Evolutionary conservation across 1,139 yeast species (phyloP).

Genomic region (Hyphopichia buzzinii): DNA sequence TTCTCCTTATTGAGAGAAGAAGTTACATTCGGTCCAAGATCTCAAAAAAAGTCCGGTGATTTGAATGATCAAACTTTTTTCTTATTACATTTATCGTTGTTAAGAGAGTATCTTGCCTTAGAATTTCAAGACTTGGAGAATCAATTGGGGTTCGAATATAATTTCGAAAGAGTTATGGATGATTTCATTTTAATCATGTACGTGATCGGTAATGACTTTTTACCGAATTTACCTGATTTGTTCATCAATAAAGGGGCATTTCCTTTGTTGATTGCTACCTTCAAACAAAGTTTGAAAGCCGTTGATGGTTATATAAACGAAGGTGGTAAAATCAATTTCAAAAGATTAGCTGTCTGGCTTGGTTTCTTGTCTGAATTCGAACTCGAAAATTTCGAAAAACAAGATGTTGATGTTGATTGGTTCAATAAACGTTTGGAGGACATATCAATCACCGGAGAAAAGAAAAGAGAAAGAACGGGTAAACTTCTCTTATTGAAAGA

Average conservation of each 20-base stretch:
- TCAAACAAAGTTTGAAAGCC: slow-evolving; percentile 72
- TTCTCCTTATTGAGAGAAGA: slow-evolving; percentile 94
- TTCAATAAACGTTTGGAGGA: slow-evolving; percentile 80
- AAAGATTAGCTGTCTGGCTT: slow-evolving; percentile 72
- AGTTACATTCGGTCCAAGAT: slow-evolving; percentile 76
- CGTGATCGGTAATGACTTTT: slow-evolving; percentile 96
- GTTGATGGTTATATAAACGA: slow-evolving; percentile 86
- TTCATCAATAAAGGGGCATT: slow-evolving; percentile 95
- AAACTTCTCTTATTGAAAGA: slow-evolving; percentile 65
- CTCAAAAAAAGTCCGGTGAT: slow-evolving; percentile 46
- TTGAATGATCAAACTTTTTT: slow-evolving; percentile 79
- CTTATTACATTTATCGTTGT: slow-evolving; percentile 78
- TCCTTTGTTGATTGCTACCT: slow-evolving; percentile 82
- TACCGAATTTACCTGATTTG: slow-evolving; percentile 95
- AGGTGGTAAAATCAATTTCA: slow-evolving; percentile 74
- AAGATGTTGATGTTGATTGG: slow-evolving; percentile 88
- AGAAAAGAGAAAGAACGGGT: slow-evolving; percentile 64
- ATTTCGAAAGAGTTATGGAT: slow-evolving; percentile 87
- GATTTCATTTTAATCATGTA: slow-evolving; percentile 91
- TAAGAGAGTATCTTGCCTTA: slow-evolving; percentile 85
- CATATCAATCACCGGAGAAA: slow-evolving; percentile 71
- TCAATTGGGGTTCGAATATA: slow-evolving; percentile 65
- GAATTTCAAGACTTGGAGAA: slow-evolving; percentile 75
- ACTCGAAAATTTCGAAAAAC: slow-evolving; percentile 74
- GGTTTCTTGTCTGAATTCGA: slow-evolving; percentile 68